These are phyloP conservation scores for Gremmenia infestans DNA, from an alignment of 2,329 filamentous ascomycete genomes.

Conservation along the genomic window DNA sequence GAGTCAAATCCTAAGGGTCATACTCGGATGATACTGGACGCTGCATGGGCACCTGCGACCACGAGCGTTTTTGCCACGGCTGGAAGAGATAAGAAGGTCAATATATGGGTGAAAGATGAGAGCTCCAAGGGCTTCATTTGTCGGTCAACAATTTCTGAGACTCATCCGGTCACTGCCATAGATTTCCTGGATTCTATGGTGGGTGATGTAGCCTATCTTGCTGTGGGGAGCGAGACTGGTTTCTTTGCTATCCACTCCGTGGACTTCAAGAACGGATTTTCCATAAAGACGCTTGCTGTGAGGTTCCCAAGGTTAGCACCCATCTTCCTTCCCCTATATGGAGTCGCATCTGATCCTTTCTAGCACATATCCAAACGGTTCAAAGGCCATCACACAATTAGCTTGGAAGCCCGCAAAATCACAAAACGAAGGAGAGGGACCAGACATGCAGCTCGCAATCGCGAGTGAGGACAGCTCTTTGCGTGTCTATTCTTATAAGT, in stretches of 20 bases:
- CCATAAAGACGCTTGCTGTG: slow-evolving; percentile 17
- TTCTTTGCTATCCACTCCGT: slow-evolving; percentile 25
- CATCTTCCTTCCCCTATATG: neutral
- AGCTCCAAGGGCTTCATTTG: slow-evolving; percentile 26
- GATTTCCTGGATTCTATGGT: slow-evolving; percentile 50
- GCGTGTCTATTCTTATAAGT: slow-evolving; percentile 45
- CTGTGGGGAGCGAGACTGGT: slow-evolving; percentile 51
- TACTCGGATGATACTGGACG: slow-evolving; percentile 85
- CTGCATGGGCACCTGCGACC: slow-evolving; percentile 64
- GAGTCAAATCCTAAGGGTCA: slow-evolving; percentile 79
- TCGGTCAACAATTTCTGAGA: slow-evolving; percentile 46
- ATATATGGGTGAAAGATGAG: slow-evolving; percentile 53
- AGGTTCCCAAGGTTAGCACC: slow-evolving; percentile 20
- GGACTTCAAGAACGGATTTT: slow-evolving; percentile 25
- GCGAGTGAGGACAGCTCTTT: slow-evolving; percentile 55
- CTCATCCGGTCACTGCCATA: slow-evolving; percentile 64
- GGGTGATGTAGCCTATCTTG: slow-evolving; percentile 38
- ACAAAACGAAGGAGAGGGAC: slow-evolving; percentile 5
- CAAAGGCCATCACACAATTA: slow-evolving; percentile 44
- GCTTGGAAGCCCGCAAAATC: slow-evolving; percentile 56
- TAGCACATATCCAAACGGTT: slow-evolving; percentile 43
- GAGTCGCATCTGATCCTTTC: slow-evolving; percentile 2
- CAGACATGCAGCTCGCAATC: slow-evolving; percentile 27
- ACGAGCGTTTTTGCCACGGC: slow-evolving; percentile 71
- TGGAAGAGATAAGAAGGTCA: slow-evolving; percentile 80